Evolutionary conservation across 805 yeast genomes (phyloP).

Genomic region (Spathaspora boniae): DNA sequence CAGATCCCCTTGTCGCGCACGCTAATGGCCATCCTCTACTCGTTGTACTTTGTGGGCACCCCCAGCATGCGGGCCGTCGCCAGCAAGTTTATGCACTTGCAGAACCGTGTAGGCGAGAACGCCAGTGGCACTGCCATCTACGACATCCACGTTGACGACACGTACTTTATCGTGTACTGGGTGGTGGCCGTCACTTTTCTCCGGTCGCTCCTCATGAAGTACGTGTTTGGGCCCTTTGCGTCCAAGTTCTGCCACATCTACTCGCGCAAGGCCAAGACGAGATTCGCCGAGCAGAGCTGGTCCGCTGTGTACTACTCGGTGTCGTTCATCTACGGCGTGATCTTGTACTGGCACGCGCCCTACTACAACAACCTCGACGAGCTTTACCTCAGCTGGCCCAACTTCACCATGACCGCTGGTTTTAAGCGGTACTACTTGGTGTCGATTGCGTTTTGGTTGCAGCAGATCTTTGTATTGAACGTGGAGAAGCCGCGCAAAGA

Average conservation of each 20-base stretch:
- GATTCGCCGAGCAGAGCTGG: constrained; percentile 92
- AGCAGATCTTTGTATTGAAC: constrained; percentile 72
- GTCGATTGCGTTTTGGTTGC: constrained; percentile 76
- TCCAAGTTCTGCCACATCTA: constrained; percentile 36
- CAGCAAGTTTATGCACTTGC: constrained; percentile 35
- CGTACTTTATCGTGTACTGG: constrained; percentile 50
- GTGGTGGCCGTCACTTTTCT: constrained; percentile 55
- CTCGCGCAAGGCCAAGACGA: constrained; percentile 48
- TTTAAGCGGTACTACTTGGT: constrained; percentile 70
- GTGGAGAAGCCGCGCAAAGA: constrained; percentile 81
- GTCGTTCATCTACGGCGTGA: constrained; percentile 56
- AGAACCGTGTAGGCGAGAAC: constrained; percentile 17
- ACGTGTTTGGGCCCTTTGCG: constrained; percentile 57
- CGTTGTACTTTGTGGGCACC: constrained; percentile 19
- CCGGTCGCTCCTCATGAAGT: constrained; percentile 59
- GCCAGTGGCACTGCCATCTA: constrained; percentile 26
- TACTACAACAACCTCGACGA: constrained; percentile 58
- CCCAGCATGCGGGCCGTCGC: constrained; percentile 23
- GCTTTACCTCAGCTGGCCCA: constrained; percentile 73
- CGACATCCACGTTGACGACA: constrained; percentile 56
- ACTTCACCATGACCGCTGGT: constrained; percentile 46
- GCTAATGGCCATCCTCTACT: constrained; percentile 23
- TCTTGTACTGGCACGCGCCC: constrained; percentile 53
- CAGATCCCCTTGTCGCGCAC: constrained; percentile 32
- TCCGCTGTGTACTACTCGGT: constrained; percentile 53